Conservation (phyloP, 345 rosid genomes). For the Abelmoschus esculentus region DNA sequence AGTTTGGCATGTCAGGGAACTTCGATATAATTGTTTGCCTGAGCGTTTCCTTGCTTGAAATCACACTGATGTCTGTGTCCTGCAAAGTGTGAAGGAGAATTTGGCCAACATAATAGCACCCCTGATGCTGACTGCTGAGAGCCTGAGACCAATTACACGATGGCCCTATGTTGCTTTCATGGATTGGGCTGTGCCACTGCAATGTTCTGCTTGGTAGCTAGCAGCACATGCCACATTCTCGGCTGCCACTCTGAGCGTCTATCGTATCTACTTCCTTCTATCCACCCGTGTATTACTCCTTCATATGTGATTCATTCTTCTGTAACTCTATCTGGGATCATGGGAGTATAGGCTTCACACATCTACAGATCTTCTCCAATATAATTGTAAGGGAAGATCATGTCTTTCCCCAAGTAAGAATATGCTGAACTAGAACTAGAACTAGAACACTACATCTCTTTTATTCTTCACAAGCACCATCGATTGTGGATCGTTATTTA, state of each 20-base stretch:
- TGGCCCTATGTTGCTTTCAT: slow-evolving; percentile 91
- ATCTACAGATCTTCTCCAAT: too few relatives aligned
- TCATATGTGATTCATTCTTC: slow-evolving; percentile 88
- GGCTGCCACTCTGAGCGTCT: slow-evolving; percentile 79
- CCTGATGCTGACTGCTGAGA: too few relatives aligned
- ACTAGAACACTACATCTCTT: too few relatives aligned
- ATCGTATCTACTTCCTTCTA: slow-evolving; percentile 76
- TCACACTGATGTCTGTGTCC: slow-evolving; percentile 70
- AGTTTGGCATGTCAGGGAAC: slow-evolving; percentile 75
- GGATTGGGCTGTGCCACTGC: slow-evolving; percentile 47
- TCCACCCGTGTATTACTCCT: slow-evolving; percentile 85
- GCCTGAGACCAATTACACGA: slow-evolving; percentile 71
- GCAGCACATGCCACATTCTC: slow-evolving; percentile 83
- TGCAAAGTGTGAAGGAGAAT: slow-evolving; percentile 67
- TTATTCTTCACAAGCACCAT: too few relatives aligned
- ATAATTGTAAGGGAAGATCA: too few relatives aligned
- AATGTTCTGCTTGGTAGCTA: slow-evolving; percentile 87
- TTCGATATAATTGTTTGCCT: slow-evolving; percentile 79
- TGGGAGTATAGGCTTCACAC: slow-evolving; percentile 33
- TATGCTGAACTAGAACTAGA: too few relatives aligned
- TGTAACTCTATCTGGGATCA: slow-evolving; percentile 72
- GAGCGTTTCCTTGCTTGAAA: slow-evolving; percentile 65
- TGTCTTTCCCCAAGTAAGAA: too few relatives aligned
- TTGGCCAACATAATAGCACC: slow-evolving; percentile 74
- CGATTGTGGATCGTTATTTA: too few relatives aligned